Evolutionary conservation across 352 stramenopile genomes (phyloP).

Genomic region (Peronospora destructor): DNA sequence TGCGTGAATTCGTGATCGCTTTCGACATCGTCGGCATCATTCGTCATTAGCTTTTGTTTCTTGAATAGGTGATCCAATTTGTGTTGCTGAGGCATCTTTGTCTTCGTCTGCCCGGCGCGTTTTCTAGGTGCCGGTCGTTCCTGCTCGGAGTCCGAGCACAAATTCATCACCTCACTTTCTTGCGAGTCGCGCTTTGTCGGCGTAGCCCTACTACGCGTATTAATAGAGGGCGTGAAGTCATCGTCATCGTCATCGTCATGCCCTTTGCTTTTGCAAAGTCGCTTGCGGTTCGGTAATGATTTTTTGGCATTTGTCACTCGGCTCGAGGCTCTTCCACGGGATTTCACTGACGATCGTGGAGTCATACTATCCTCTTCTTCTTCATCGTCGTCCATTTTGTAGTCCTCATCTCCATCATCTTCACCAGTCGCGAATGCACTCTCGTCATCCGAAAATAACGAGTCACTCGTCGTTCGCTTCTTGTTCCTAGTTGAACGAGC

Average conservation of each 20-base stretch:
- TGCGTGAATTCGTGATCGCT: slow-evolving; percentile 64
- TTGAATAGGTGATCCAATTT: slow-evolving; percentile 62
- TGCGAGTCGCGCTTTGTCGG: slow-evolving; percentile 18
- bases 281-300: slow-evolving; percentile 27
- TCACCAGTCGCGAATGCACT: slow-evolving; percentile 26
- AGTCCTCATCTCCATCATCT: slow-evolving; percentile 62
- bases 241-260: slow-evolving; percentile 34
- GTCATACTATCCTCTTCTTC: slow-evolving; percentile 42
- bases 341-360: slow-evolving; percentile 11
- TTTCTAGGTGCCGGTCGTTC: slow-evolving; percentile 20
- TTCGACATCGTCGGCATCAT: slow-evolving; percentile 55
- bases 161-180: slow-evolving; percentile 33
- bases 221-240: slow-evolving; percentile 11
- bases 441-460: slow-evolving; percentile 42
- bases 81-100: slow-evolving; percentile 35
- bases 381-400: slow-evolving; percentile 37
- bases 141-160: slow-evolving; percentile 44
- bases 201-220: slow-evolving; percentile 13
- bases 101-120: slow-evolving; percentile 16
- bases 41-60: slow-evolving; percentile 24
- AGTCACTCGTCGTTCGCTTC: slow-evolving; percentile 11
- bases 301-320: slow-evolving; percentile 19
- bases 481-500: slow-evolving; percentile 29
- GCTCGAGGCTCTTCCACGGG: slow-evolving; percentile 5
- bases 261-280: slow-evolving; percentile 34